Evolutionary conservation across 2,329 filamentous ascomycete species (phyloP).

Genomic region (Aureobasidium vineae): DNA sequence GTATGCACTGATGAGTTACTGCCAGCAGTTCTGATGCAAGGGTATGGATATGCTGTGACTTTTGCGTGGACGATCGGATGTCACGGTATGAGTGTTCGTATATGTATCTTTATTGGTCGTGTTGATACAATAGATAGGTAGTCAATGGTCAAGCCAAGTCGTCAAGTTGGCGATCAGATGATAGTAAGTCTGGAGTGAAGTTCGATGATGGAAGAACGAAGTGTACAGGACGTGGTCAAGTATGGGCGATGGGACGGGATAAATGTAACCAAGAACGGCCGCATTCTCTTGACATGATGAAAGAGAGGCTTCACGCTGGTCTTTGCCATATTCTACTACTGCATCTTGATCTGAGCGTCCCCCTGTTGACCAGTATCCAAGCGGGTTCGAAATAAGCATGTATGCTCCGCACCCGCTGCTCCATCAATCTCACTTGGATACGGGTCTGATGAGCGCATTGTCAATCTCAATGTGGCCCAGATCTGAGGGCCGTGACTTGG

Average conservation of each 20-base stretch:
- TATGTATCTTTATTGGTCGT: neutral
- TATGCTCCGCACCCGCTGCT: conserved; percentile 21
- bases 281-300: conserved; percentile 20
- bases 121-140: neutral
- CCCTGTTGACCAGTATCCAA: conserved; percentile 17
- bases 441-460: conserved; percentile 15
- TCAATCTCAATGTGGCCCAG: conserved; percentile 17
- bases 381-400: conserved; percentile 25
- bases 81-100: neutral
- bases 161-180: neutral
- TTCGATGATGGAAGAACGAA: neutral
- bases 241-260: conserved; percentile 12
- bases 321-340: conserved; percentile 22
- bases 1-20: neutral
- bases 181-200: neutral
- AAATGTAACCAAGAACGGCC: conserved; percentile 17
- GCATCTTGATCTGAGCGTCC: conserved; percentile 27
- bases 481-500: conserved; percentile 10
- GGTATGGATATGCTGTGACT: neutral
- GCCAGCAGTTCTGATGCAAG: neutral
- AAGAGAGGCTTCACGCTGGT: conserved; percentile 21
- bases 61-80: neutral
- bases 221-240: conserved; percentile 3
- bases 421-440: conserved; percentile 23
- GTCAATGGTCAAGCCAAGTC: neutral